Evolutionary conservation across 495 filamentous ascomycete species (phyloP).

Genomic region (Penicillium diatomitis): DNA sequence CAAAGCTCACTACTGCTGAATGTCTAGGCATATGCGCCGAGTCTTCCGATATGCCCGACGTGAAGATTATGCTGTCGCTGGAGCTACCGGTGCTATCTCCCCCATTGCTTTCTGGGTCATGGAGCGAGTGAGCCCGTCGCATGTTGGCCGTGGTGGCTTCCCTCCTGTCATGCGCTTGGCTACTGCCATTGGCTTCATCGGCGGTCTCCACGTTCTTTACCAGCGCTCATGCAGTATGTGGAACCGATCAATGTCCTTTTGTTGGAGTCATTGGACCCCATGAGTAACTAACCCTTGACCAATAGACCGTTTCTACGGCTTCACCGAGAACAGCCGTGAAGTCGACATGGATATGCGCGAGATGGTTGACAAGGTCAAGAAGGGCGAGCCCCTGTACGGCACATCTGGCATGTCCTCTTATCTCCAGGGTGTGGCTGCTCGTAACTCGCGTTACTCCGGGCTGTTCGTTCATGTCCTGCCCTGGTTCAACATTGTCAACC

Average conservation of each 20-base stretch:
- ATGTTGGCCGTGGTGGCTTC: conserved; percentile 71
- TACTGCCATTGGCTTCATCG: conserved; percentile 57
- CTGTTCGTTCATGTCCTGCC: conserved; percentile 76
- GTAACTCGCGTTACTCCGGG: conserved; percentile 85
- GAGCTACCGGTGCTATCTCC: conserved; percentile 52
- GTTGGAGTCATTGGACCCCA: neutral
- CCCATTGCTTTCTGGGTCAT: conserved; percentile 65
- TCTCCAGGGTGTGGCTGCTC: conserved; percentile 85
- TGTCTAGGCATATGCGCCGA: conserved; percentile 72
- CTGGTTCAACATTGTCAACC: conserved; percentile 97
- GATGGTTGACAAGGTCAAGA: conserved; percentile 94
- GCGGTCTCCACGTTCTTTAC: conserved; percentile 74
- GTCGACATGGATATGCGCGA: conserved; percentile 94
- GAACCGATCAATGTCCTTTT: neutral
- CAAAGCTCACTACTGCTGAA: conserved; percentile 13
- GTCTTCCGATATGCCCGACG: conserved; percentile 78
- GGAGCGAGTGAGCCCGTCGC: conserved; percentile 76
- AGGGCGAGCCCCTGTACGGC: conserved; percentile 85
- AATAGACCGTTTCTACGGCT: conserved; percentile 77
- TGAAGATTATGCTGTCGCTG: conserved; percentile 68
- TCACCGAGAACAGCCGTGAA: conserved; percentile 83
- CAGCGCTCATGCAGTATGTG: conserved; percentile 56
- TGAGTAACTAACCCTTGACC: conserved; percentile 9
- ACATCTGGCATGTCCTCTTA: conserved; percentile 65
- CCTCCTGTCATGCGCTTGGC: conserved; percentile 72